A percentile compares a stretch with the other conserved stretches of the same genome.
Conservation (phyloP, 2,329 filamentous ascomycete genomes). For the Beauveria sp. region DNA sequence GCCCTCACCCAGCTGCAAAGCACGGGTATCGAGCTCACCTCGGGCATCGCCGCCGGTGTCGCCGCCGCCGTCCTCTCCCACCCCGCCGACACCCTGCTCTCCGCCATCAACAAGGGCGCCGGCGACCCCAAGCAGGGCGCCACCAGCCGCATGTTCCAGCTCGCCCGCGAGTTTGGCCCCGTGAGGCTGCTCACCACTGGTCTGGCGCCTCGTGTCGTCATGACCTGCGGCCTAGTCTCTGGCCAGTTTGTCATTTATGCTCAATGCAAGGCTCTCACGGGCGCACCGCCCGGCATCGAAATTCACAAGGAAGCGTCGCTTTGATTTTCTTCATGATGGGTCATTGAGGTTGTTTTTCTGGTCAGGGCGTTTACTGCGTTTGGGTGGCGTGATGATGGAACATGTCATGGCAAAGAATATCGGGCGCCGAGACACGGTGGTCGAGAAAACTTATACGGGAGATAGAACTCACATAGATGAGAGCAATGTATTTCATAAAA, state of each 20-base stretch:
- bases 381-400: not conserved
- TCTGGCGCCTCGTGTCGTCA: conserved; percentile 42
- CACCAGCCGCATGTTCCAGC: conserved; percentile 43
- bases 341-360: not conserved
- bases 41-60: conserved; percentile 80
- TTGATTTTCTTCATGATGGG: not conserved
- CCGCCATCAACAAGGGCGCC: conserved; percentile 48
- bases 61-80: conserved; percentile 84
- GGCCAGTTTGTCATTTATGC: conserved; percentile 49
- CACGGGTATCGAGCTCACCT: conserved; percentile 77
- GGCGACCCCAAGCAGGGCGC: conserved; percentile 40
- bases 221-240: conserved; percentile 46
- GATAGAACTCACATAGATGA: not conserved
- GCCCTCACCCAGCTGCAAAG: conserved; percentile 62
- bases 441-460: not conserved
- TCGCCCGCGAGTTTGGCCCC: conserved; percentile 43
- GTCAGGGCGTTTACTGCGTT: conserved; percentile 1
- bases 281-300: conserved; percentile 42
- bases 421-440: not conserved
- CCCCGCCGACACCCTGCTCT: conserved; percentile 63
- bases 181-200: conserved; percentile 38
- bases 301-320: conserved; percentile 39
- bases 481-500: not conserved
- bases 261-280: conserved; percentile 45
- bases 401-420: not conserved